Percentiles rank a stretch among this genome's conserved stretches.
Conservation (phyloP, 805 yeast genomes). For the Lipomyces oligophaga region DNA sequence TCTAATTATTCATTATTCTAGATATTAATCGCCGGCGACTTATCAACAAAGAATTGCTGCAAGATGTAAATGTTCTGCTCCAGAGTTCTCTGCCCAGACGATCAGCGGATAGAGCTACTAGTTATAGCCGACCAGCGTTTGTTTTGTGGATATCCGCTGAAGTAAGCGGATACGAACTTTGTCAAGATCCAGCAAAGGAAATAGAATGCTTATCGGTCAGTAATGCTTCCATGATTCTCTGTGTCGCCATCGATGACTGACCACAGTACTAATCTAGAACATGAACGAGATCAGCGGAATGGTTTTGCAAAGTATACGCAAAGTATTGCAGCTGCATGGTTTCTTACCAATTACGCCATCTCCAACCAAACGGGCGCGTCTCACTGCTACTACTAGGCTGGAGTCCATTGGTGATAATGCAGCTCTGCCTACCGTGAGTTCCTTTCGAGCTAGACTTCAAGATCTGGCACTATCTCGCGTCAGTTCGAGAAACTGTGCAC, state of each 20-base stretch:
- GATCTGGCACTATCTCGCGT: too few species aligned
- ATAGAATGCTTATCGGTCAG: too few species aligned
- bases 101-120: background rate
- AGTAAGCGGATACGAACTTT: constrained; percentile 20
- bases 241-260: too few species aligned
- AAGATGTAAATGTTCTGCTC: constrained; percentile 5
- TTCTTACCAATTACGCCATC: too few species aligned
- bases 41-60: background rate
- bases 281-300: background rate
- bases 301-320: background rate
- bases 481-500: too few species aligned
- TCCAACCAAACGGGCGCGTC: too few species aligned
- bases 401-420: too few species aligned
- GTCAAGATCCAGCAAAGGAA: constrained; percentile 26
- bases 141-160: constrained; percentile 13
- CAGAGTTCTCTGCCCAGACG: background rate
- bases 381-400: too few species aligned
- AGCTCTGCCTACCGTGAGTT: too few species aligned
- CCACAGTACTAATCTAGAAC: constrained; percentile 3
- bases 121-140: constrained; percentile 8
- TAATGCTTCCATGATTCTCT: too few species aligned
- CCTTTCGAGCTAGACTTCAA: too few species aligned
- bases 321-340: background rate
- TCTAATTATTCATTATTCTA: background rate
- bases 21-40: constrained; percentile 12